A percentile compares a stretch with the other conserved stretches of the same genome.
Evolutionary conservation across 2,329 filamentous ascomycete species (phyloP).

Genomic region (Cladosporium halotolerans): DNA sequence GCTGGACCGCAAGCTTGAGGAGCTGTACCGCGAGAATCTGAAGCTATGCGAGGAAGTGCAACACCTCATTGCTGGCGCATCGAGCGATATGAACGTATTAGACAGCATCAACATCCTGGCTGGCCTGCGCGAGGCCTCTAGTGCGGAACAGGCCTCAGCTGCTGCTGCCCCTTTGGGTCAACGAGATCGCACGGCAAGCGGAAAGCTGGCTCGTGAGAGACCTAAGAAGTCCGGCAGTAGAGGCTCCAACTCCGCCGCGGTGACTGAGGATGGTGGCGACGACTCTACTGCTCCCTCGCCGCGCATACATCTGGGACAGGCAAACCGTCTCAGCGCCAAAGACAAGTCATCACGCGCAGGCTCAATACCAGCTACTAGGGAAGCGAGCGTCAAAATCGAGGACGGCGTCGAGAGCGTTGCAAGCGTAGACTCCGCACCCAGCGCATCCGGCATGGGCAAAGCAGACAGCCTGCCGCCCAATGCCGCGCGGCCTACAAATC

Average conservation of each 20-base stretch:
- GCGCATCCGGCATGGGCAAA: conserved; percentile 14
- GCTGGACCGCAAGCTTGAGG: conserved; percentile 42
- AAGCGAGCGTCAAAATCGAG: conserved; percentile 47
- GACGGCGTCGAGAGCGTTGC: conserved; percentile 40
- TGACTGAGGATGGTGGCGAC: conserved; percentile 24
- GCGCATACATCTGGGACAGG: conserved; percentile 21
- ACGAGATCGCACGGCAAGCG: conserved; percentile 20
- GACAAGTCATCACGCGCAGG: conserved; percentile 33
- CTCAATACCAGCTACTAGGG: conserved; percentile 41
- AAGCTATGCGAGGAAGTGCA: conserved; percentile 42
- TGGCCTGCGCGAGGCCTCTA: conserved; percentile 40
- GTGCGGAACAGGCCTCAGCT: conserved; percentile 33
- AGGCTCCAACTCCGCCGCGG: conserved; percentile 18
- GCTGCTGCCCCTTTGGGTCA: conserved; percentile 28
- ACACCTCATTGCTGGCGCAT: conserved; percentile 38
- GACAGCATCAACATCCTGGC: conserved; percentile 42
- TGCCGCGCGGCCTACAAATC: conserved; percentile 19
- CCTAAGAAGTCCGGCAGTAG: conserved; percentile 22
- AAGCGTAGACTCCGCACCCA: conserved; percentile 36
- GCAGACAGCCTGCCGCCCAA: conserved; percentile 4
- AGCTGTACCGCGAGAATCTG: conserved; percentile 43
- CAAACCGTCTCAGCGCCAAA: conserved; percentile 27
- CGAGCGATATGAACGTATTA: conserved; percentile 36
- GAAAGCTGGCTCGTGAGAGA: conserved; percentile 22
- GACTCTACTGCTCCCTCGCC: conserved; percentile 31